These are phyloP conservation scores for Emericellopsis terricola DNA, from an alignment of 495 filamentous ascomycete genomes.

Conservation along the genomic window DNA sequence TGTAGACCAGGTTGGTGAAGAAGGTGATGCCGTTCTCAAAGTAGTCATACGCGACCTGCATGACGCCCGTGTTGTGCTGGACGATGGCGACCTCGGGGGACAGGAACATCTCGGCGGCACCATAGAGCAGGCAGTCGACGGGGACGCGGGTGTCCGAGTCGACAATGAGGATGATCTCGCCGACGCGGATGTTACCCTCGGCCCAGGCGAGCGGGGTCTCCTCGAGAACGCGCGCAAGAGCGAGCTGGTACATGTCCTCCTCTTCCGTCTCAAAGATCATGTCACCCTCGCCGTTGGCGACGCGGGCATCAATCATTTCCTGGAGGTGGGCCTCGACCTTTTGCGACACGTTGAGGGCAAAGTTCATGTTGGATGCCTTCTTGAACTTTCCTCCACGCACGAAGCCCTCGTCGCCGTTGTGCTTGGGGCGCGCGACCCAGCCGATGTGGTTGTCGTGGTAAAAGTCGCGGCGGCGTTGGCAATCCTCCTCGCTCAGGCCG, in stretches of 20 bases:
- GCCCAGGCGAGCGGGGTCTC: conserved; percentile 43
- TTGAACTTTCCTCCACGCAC: conserved; percentile 50
- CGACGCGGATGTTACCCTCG: conserved; percentile 50
- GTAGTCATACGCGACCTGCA: conserved; percentile 44
- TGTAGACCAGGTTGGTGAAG: conserved; percentile 60
- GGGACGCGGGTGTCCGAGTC: conserved; percentile 54
- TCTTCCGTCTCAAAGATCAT: too few species aligned
- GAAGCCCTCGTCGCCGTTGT: conserved; percentile 32
- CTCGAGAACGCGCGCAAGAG: conserved; percentile 31
- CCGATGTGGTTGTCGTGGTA: conserved; percentile 46
- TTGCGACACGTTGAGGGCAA: conserved; percentile 37
- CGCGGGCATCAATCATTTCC: too few species aligned
- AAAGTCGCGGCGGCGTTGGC: conserved; percentile 39
- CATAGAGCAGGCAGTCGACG: conserved; percentile 49
- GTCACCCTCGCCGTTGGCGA: conserved; percentile 23
- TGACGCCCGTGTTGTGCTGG: conserved; percentile 50
- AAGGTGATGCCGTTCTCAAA: conserved; percentile 51
- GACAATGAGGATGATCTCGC: conserved; percentile 50
- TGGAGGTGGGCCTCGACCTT: conserved; percentile 43
- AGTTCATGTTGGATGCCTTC: conserved; percentile 64
- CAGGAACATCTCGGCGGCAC: conserved; percentile 52
- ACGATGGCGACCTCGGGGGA: conserved; percentile 53
- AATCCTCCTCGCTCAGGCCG: conserved; percentile 34
- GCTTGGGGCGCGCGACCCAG: conserved; percentile 40
- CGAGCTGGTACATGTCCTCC: conserved; percentile 26